phyloP scores from a whole-genome alignment of 2,329 filamentous ascomycete genomes.

The Gnomoniopsis sp. region DNA sequence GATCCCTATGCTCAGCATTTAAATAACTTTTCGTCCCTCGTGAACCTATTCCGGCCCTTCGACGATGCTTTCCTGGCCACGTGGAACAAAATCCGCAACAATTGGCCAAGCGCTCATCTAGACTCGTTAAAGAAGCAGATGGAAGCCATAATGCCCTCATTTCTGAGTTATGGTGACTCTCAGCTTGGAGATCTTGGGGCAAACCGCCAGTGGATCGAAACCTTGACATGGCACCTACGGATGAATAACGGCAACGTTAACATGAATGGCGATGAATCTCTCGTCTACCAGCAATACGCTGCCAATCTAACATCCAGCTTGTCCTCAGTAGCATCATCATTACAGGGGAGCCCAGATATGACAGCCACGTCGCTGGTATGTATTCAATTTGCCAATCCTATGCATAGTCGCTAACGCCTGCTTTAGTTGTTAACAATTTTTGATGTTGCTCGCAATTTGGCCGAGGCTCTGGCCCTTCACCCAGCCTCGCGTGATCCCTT shows the following conservation, averaged over 20 bases:
- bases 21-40: constrained; percentile 55
- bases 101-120: constrained; percentile 56
- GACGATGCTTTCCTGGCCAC: constrained; percentile 60
- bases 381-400: constrained; percentile 17
- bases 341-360: constrained; percentile 71
- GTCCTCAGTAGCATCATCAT: constrained; percentile 65
- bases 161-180: constrained; percentile 49
- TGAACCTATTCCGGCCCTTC: constrained; percentile 63
- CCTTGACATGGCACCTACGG: constrained; percentile 59
- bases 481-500: constrained; percentile 60
- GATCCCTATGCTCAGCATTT: constrained; percentile 53
- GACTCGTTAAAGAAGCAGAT: constrained; percentile 60
- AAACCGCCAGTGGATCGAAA: constrained; percentile 65
- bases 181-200: constrained; percentile 53
- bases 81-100: constrained; percentile 63
- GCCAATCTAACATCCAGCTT: constrained; percentile 62
- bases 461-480: constrained; percentile 67
- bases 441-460: constrained; percentile 70
- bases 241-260: constrained; percentile 52
- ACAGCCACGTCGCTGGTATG: constrained; percentile 70
- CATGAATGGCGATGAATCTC: constrained; percentile 44
- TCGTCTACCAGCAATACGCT: constrained; percentile 61
- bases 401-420: constrained; percentile 3
- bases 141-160: constrained; percentile 49
- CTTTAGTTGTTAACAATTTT: constrained; percentile 73